Percentiles rank a stretch among this genome's conserved stretches.
Conservation (phyloP, 257 asterid species). For the Primulina huaijiensis region DNA sequence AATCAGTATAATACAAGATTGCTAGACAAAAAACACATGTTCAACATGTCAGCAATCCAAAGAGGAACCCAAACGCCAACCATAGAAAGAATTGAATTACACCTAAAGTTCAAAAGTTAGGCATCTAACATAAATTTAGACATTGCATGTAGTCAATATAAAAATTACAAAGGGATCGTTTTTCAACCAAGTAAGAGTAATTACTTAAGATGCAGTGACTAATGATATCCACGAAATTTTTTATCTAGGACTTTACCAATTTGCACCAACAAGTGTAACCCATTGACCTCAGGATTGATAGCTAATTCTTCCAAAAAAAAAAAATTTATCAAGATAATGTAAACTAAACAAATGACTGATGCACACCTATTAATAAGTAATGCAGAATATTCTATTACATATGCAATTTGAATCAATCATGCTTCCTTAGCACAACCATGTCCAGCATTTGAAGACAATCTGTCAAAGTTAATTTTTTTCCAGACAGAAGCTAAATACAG, state of each 20-base stretch:
- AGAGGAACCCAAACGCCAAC: constrained; percentile 6
- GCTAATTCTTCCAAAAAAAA: constrained; percentile 2
- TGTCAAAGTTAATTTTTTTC: too few relatives aligned
- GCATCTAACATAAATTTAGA: constrained; percentile 6
- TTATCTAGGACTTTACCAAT: too few relatives aligned
- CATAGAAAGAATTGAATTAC: constrained; percentile 19
- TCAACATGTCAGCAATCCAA: constrained; percentile 13
- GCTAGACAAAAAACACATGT: constrained; percentile 3
- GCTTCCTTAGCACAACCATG: too few relatives aligned
- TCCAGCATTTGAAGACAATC: too few relatives aligned
- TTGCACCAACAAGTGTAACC: background rate
- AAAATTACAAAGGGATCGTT: constrained; percentile 4
- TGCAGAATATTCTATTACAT: too few relatives aligned
- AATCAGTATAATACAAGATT: constrained; percentile 25
- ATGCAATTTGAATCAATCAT: too few relatives aligned
- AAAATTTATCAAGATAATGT: background rate
- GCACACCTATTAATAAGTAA: constrained; percentile 1
- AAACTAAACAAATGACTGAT: constrained; percentile 9
- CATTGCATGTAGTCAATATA: background rate
- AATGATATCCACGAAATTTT: too few relatives aligned
- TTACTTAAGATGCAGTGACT: background rate
- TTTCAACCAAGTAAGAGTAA: constrained; percentile 7
- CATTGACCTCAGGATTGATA: background rate
- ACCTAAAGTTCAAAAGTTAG: constrained; percentile 8
- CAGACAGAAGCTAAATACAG: background rate